phyloP scores from a whole-genome alignment of 2,329 filamentous ascomycete species.

The Akanthomyces muscarius region DNA sequence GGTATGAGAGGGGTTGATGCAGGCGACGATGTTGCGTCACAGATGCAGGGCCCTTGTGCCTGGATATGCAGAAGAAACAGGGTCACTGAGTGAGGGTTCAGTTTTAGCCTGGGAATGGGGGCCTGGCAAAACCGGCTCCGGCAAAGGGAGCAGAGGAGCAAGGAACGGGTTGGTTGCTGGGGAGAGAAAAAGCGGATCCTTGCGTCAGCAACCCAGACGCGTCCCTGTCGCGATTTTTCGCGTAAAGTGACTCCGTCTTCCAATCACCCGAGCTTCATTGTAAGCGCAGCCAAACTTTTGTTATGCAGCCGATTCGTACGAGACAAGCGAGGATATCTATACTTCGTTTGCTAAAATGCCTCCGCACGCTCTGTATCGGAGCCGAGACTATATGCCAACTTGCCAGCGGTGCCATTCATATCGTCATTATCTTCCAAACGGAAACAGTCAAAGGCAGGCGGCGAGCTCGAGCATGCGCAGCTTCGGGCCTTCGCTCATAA shows the following conservation, averaged over 20 bases:
- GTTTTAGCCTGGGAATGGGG: background rate
- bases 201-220: slow-evolving; percentile 14
- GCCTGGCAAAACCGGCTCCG: slow-evolving; percentile 1
- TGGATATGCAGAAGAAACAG: slow-evolving; percentile 4
- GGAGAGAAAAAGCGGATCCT: background rate
- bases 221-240: slow-evolving; percentile 20
- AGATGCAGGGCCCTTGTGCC: slow-evolving; percentile 8
- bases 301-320: no score
- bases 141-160: background rate
- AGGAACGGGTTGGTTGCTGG: background rate
- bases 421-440: no score
- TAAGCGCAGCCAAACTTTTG: background rate
- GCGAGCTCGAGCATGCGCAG: background rate
- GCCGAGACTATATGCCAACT: no score
- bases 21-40: slow-evolving; percentile 16
- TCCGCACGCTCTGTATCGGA: no score
- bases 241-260: slow-evolving; percentile 16
- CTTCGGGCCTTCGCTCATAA: background rate
- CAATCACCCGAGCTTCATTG: slow-evolving; percentile 1
- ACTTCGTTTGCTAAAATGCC: no score
- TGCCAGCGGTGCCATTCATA: background rate
- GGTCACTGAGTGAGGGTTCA: slow-evolving; percentile 5
- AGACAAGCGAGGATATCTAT: no score
- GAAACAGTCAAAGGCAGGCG: background rate
- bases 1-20: slow-evolving; percentile 5